A percentile compares a stretch with the other conserved stretches of the same genome.
These are phyloP conservation scores for Plantago coronopus DNA, from an alignment of 305 asterid genomes.

Conservation along the genomic window DNA sequence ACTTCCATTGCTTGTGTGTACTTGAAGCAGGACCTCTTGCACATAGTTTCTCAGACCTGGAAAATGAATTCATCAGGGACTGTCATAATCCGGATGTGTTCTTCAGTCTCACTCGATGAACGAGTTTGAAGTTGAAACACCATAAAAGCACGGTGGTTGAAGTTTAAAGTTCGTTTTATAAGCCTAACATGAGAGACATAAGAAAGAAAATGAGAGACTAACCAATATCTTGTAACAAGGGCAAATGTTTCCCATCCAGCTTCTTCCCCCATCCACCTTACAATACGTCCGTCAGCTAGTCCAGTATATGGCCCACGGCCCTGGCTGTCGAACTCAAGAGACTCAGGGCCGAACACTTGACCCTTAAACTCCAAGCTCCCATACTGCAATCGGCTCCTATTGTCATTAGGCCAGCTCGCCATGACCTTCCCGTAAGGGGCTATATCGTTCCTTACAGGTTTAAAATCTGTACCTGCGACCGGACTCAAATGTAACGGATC, in stretches of 20 bases:
- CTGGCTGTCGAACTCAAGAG: slow-evolving; percentile 66
- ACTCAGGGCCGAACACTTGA: slow-evolving; percentile 76
- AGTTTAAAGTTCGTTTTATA: too few species aligned
- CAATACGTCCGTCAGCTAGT: slow-evolving; percentile 84
- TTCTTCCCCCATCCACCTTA: slow-evolving; percentile 74
- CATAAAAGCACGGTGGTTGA: too few species aligned
- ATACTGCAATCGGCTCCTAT: slow-evolving; percentile 50
- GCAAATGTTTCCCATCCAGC: slow-evolving; percentile 89
- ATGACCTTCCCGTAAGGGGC: slow-evolving; percentile 63
- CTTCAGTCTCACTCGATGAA: too few species aligned
- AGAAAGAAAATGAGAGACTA: background rate
- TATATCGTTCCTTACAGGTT: slow-evolving; percentile 63
- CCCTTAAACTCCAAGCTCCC: slow-evolving; percentile 61
- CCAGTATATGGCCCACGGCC: slow-evolving; percentile 87
- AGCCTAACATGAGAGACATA: background rate
- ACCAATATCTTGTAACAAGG: slow-evolving; percentile 61
- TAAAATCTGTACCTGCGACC: slow-evolving; percentile 58
- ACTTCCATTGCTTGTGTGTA: slow-evolving; percentile 69
- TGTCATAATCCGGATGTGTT: too few species aligned
- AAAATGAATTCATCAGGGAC: background rate
- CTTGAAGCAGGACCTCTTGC: slow-evolving; percentile 61
- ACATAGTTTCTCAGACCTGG: slow-evolving; percentile 63
- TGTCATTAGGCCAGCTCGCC: slow-evolving; percentile 67
- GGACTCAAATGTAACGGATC: slow-evolving; percentile 84
- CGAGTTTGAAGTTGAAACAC: too few species aligned